These are phyloP conservation scores for Rachicladosporium sp. DNA, from an alignment of 2,329 filamentous ascomycete genomes.

Conservation along the genomic window DNA sequence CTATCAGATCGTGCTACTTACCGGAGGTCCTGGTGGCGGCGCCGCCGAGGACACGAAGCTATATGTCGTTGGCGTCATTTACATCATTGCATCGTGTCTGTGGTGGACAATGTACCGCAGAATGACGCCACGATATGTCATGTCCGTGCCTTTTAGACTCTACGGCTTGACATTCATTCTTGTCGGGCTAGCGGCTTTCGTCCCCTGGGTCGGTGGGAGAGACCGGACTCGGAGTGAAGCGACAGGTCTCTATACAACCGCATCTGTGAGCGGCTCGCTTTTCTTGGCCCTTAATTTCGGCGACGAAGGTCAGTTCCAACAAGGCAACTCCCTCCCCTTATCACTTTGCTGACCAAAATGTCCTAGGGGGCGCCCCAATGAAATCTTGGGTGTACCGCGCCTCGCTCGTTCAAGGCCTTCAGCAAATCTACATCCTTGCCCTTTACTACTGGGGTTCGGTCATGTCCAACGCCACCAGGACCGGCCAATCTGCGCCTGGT, in stretches of 20 bases:
- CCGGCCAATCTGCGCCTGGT: slow-evolving; percentile 31
- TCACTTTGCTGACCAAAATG: too few relatives aligned
- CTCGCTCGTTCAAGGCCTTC: slow-evolving; percentile 51
- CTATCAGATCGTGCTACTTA: slow-evolving; percentile 53
- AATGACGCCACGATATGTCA: slow-evolving; percentile 37
- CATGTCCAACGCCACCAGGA: slow-evolving; percentile 33
- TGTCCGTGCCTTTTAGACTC: slow-evolving; percentile 47
- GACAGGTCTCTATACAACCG: slow-evolving; percentile 47
- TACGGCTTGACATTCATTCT: slow-evolving; percentile 50
- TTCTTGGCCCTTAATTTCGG: slow-evolving; percentile 55
- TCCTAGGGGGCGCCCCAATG: slow-evolving; percentile 40
- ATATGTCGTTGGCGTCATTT: slow-evolving; percentile 47
- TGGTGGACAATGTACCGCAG: slow-evolving; percentile 50
- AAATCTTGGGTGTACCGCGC: slow-evolving; percentile 53
- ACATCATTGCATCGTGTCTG: slow-evolving; percentile 42
- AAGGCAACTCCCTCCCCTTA: too few relatives aligned
- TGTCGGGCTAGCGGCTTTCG: slow-evolving; percentile 46
- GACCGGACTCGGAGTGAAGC: slow-evolving; percentile 47
- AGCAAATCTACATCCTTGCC: slow-evolving; percentile 51
- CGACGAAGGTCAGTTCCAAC: slow-evolving; percentile 10
- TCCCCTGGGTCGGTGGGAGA: slow-evolving; percentile 25
- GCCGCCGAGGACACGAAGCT: slow-evolving; percentile 44
- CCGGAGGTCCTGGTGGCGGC: slow-evolving; percentile 44
- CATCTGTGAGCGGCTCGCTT: slow-evolving; percentile 48
- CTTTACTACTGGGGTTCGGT: slow-evolving; percentile 55